Percentiles rank a stretch among this genome's conserved stretches.
Evolutionary conservation across 345 rosid species (phyloP).

Genomic region (Eucalyptus sp.): DNA sequence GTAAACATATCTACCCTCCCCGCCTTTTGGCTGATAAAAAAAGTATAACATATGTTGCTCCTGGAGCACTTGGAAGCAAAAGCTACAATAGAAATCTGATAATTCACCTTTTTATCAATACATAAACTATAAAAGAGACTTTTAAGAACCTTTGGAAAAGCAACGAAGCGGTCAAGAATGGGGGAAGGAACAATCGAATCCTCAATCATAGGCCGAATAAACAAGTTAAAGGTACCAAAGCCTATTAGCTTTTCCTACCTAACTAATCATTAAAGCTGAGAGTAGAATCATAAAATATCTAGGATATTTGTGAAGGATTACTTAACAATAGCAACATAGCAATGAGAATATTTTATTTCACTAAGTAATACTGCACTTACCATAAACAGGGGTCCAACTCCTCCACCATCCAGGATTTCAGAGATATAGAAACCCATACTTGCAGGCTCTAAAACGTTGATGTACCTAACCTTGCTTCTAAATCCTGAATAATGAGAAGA

Average conservation of each 20-base stretch:
- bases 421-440: slow-evolving; percentile 70
- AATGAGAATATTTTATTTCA: not conserved
- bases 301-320: not conserved
- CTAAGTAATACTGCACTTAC: slow-evolving; percentile 15
- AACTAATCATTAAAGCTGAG: not conserved
- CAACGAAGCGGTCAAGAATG: not conserved
- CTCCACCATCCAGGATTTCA: slow-evolving; percentile 79
- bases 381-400: slow-evolving; percentile 68
- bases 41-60: not conserved
- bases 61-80: not conserved
- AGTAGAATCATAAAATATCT: not conserved
- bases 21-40: not conserved
- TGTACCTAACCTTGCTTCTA: slow-evolving; percentile 80
- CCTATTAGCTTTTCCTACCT: not conserved
- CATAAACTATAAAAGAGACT: not conserved
- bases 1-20: not conserved
- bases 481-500: slow-evolving; percentile 49
- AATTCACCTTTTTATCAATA: not conserved
- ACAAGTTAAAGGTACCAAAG: not conserved
- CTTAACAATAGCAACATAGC: not conserved
- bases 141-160: not conserved
- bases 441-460: slow-evolving; percentile 72
- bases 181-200: not conserved
- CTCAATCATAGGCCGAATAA: not conserved
- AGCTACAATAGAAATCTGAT: not conserved